phyloP scores from a whole-genome alignment of 2,329 filamentous ascomycete genomes.

The Xylaria polymorpha region DNA sequence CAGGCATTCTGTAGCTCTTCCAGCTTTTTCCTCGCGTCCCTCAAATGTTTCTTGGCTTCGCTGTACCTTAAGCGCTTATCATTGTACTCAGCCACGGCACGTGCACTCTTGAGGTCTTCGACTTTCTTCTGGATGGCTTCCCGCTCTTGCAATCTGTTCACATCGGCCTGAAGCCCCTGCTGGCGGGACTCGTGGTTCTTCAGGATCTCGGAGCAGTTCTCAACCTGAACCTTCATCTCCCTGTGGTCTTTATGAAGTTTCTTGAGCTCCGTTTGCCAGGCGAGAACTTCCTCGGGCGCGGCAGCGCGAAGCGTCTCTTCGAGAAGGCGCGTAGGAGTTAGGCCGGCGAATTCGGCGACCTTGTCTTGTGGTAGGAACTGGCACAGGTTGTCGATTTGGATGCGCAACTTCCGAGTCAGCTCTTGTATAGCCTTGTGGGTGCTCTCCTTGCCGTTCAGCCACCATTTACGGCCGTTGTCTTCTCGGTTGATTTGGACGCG shows the following conservation, averaged over 20 bases:
- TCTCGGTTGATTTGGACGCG: conserved; percentile 82
- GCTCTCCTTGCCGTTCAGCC: conserved; percentile 74
- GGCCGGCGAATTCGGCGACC: conserved; percentile 90
- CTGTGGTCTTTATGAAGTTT: conserved; percentile 76
- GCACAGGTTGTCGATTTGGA: conserved; percentile 97
- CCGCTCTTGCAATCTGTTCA: conserved; percentile 83
- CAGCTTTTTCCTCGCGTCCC: conserved; percentile 67
- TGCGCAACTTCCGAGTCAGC: conserved; percentile 78
- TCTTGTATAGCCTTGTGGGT: conserved; percentile 73
- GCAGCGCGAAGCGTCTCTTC: conserved; percentile 89
- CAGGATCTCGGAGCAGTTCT: conserved; percentile 71
- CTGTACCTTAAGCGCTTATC: conserved; percentile 61
- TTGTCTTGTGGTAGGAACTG: conserved; percentile 97
- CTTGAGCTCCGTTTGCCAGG: conserved; percentile 81
- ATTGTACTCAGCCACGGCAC: conserved; percentile 74
- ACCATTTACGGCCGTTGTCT: conserved; percentile 84
- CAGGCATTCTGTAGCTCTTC: conserved; percentile 66
- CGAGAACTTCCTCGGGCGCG: conserved; percentile 81
- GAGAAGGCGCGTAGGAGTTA: conserved; percentile 84
- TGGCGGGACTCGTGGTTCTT: conserved; percentile 78
- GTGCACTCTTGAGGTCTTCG: conserved; percentile 71
- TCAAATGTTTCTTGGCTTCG: conserved; percentile 66
- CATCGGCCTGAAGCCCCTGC: conserved; percentile 78
- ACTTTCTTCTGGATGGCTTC: conserved; percentile 74
- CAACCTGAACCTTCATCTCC: conserved; percentile 66